Base-by-base conservation (phyloP, 768 basidiomycete species). In the Xanthoconium purpureum region DNA sequence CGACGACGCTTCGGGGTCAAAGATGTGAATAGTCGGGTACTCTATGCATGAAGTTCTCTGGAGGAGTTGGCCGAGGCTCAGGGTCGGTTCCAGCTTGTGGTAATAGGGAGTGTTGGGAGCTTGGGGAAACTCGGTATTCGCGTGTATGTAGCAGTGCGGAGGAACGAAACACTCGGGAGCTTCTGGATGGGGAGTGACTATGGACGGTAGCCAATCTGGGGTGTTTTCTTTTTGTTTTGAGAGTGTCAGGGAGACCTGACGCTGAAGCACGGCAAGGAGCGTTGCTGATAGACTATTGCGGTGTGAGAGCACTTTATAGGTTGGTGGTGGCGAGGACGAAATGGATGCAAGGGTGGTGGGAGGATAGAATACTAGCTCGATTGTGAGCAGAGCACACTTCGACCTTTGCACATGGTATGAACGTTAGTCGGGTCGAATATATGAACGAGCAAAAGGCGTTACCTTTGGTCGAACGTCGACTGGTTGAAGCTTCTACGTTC, bases 391-490 rank as follows among this genome's bases (percentile, higher is more conserved):
- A 15, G 83, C 81, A 13, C 80, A 82, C 67, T 82, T 80, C n/a
- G 78, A 84, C 73, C 92, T 94, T 94, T 69, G 44, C 32, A 44
- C 13, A 54, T 44, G 39, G 57, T 36, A 55, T 7, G 2, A 39
- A 52, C 29, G 40, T 74, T 39, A 67, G 59, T 33, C 20, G 33
- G 46, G 17, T 30, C 10, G 33, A 39, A 59, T 59, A 29, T 46
- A 58, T 38, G 5, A 52, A 18, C 44, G 50, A 70, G 50, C 50
- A 53, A 47, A 42, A 40, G 33, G 75, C 83, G 61, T 56, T 71
- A 96, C 94, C 81, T 91, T 69, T 77, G 74, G 74, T 94, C 88
- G 84, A 89, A 94, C 24, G 76, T 79, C 8, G 92, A 94, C 68
- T 92, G 89, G 68, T 95, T 97, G 53, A 79, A 61, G 62, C 79